These are phyloP conservation scores for Fusarium piperis DNA, from an alignment of 2,329 filamentous ascomycete genomes.

Conservation along the genomic window DNA sequence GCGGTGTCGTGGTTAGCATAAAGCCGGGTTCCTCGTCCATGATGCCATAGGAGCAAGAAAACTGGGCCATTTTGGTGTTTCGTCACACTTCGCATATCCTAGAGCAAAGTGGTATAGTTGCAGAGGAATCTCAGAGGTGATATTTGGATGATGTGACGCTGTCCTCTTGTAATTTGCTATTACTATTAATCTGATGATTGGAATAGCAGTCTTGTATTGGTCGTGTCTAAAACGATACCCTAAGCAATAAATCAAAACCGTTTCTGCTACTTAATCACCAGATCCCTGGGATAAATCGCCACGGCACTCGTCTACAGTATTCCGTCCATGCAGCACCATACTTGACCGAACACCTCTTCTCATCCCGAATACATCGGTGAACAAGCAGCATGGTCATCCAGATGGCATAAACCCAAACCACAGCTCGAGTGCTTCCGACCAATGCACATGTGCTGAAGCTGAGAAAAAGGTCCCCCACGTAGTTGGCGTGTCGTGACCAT, in stretches of 20 bases:
- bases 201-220: not conserved
- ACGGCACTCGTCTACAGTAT: slow-evolving; percentile 54
- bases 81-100: not conserved
- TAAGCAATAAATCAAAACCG: not conserved
- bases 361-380: slow-evolving; percentile 57
- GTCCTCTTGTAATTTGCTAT: not conserved
- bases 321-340: slow-evolving; percentile 56
- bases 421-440: slow-evolving; percentile 48
- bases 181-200: not conserved
- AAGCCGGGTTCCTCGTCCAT: too few species aligned
- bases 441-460: slow-evolving; percentile 54
- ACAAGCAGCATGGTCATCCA: slow-evolving; percentile 56
- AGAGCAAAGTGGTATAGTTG: not conserved
- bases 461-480: slow-evolving; percentile 42
- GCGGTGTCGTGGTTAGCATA: not conserved
- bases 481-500: slow-evolving; percentile 44
- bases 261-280: slow-evolving; percentile 26
- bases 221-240: not conserved
- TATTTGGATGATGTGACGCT: too few species aligned
- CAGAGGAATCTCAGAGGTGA: too few species aligned
- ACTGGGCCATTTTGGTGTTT: too few species aligned
- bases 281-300: slow-evolving; percentile 51
- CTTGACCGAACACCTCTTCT: slow-evolving; percentile 55
- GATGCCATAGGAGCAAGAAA: too few species aligned
- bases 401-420: slow-evolving; percentile 57